A percentile compares a stretch with the other conserved stretches of the same genome.
Conservation (phyloP, 805 yeast species). For the Saturnispora saitoi region DNA sequence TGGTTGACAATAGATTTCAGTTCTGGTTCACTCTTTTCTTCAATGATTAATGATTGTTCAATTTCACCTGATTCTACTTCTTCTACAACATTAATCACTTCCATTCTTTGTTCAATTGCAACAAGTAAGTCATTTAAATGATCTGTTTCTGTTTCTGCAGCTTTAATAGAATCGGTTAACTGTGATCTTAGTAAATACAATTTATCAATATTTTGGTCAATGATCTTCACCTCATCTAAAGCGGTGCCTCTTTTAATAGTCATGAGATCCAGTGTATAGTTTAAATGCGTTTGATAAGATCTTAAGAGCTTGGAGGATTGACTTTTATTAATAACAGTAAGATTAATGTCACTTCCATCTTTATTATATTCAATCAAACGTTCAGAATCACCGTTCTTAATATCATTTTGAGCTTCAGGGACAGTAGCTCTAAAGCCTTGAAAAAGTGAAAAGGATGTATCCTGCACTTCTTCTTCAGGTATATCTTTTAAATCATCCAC, state of each 20-base stretch:
- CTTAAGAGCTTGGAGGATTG: constrained; percentile 28
- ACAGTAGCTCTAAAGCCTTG: constrained; percentile 62
- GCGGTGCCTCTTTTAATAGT: constrained; percentile 60
- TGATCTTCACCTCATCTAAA: constrained; percentile 53
- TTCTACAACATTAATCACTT: constrained; percentile 34
- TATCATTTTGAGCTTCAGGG: constrained; percentile 41
- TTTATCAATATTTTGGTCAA: constrained; percentile 48
- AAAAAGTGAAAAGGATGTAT: constrained; percentile 40
- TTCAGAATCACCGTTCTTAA: neutral
- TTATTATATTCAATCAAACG: constrained; percentile 5
- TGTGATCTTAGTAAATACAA: constrained; percentile 42
- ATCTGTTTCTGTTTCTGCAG: constrained; percentile 53
- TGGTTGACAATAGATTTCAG: constrained; percentile 16
- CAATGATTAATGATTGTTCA: constrained; percentile 31
- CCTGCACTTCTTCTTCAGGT: constrained; percentile 28
- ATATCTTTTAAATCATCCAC: constrained; percentile 52
- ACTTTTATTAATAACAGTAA: constrained; percentile 34
- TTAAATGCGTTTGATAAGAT: constrained; percentile 24
- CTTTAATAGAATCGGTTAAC: constrained; percentile 51
- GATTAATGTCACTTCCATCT: constrained; percentile 24
- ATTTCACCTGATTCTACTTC: constrained; percentile 17
- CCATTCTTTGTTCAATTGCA: constrained; percentile 37
- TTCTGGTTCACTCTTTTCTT: constrained; percentile 18
- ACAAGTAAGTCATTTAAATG: constrained; percentile 40
- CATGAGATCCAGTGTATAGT: constrained; percentile 41